Evolutionary conservation across 106 monocot genomes (phyloP), one percentile per base, ranked within the genome.

Genomic region (Acanthochlamys bracteata): DNA sequence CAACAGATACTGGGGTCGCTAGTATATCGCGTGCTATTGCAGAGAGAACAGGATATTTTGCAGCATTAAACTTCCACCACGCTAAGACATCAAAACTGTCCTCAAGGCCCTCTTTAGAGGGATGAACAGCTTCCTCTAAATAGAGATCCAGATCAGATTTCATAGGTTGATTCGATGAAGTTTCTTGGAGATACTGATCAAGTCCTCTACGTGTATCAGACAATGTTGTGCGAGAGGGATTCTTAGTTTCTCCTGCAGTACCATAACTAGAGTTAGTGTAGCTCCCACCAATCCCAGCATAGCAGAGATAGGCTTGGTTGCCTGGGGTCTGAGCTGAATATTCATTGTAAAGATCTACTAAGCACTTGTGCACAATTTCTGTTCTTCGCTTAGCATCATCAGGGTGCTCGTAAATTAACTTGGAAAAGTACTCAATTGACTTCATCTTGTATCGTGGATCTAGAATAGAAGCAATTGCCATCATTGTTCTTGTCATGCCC

Each of bases 401-500:
- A 51, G 66, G 64, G 21, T 82, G 71, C 19, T 46, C 61, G 45
- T 89, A 89, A 11, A 94, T 86, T 66, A 64, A 39, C 49, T 78
- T 73, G 65, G 74, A 89, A 66, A 82, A 94, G 65, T 80, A 94
- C 63, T 89, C 86, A 41, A 89, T 60, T 3, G 86, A 79, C 72
- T 86, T 89, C 89, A 89, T 89, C 67, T 94, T 94, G 64, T 83
- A 94, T 20, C 93, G 73, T 42, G 93, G 93, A 60, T 94, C 93
- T 24, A 94, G 70, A 63, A 94, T 76, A 41, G 89, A 86, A 53
- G 89, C 76, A 52, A 86, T 78, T 3, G 89, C 86, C 76, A 89
- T 79, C 24, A 78, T 59, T 24, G 57, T 82, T 43, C 79, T 78
- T 33, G 76, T 84, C 39, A 68, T 43, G 21, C 80, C 79, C 89